Conservation (phyloP, 768 basidiomycete genomes). For the Termitomyces sp. region DNA sequence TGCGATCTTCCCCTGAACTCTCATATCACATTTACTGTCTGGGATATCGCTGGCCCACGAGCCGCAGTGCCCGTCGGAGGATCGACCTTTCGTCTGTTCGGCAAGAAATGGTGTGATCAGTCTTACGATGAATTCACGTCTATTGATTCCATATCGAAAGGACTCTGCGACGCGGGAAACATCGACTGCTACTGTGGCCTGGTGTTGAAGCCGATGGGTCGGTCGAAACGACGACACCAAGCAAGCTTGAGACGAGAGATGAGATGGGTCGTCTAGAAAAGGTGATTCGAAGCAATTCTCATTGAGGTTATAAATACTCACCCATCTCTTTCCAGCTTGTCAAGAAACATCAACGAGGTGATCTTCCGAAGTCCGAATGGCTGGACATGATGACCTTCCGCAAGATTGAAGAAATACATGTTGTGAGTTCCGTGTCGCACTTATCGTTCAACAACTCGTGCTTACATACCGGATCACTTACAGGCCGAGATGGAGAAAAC, state of each 20-base stretch:
- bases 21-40: conserved; percentile 91
- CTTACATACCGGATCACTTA: neutral
- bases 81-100: conserved; percentile 85
- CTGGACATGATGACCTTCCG: conserved; percentile 90
- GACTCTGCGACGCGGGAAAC: conserved; percentile 89
- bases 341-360: conserved; percentile 95
- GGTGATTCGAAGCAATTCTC: conserved; percentile 36
- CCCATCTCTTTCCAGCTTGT: conserved; percentile 50
- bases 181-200: conserved; percentile 81
- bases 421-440: conserved; percentile 36
- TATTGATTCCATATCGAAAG: conserved; percentile 32
- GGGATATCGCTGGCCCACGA: conserved; percentile 89
- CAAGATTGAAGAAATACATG: conserved; percentile 93
- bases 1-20: conserved; percentile 89
- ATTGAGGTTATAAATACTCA: neutral
- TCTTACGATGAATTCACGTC: neutral
- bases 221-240: conserved; percentile 79
- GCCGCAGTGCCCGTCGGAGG: conserved; percentile 84
- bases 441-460: neutral
- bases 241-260: conserved; percentile 75
- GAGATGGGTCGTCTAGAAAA: conserved; percentile 97
- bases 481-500: conserved; percentile 91
- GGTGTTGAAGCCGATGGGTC: conserved; percentile 85
- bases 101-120: conserved; percentile 77
- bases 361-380: conserved; percentile 94